Base-by-base conservation (phyloP, 2,329 filamentous ascomycete genomes). In the Xylariaceae sp. region DNA sequence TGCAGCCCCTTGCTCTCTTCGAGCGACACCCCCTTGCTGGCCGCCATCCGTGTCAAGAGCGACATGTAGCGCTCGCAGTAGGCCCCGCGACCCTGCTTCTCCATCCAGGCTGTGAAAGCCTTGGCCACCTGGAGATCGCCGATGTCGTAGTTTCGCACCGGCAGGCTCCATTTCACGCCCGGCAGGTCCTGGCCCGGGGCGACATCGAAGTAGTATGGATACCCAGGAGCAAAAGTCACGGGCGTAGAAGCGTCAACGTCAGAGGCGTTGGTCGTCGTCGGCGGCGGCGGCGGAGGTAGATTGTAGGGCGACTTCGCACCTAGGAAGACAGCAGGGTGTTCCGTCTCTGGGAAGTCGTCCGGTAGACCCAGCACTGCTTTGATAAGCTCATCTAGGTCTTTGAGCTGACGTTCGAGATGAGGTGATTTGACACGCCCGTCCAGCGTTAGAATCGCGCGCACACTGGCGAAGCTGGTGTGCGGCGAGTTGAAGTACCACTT, bases 401-500 rank as follows among this genome's bases (percentile, higher is more conserved):
- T 11, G 13, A 57, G 44, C 23, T 41, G 40, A 35, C 24, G 16
- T 32, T 57, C 46, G 15, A 30, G 40, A 46, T 44, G 21, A 11
- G 43, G 39, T 16, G 24, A 18, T 13, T 29, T 15, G 41, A 54
- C 37, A 20, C 27, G 44, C n/a, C 56, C 56, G n/a, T 45, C 53
- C 4, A 59, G 39, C 10, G 56, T 59, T 43, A 59, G 44, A 49
- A 56, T 50, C 24, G 47, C 53, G 5, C 49, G 48, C 16, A 59
- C 44, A 13, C 37, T 50, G 10, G 37, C 27, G 49, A 59, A 50
- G 35, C 53, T 59, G 3, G 56, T 56, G 48, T 46, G 43, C 7
- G 48, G 48, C n/a, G 53, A 41, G 33, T 51, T 46, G 41, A 55
- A 49, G 51, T 58, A 58, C 41, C 33, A 40, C 55, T 58, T 55